phyloP scores from a whole-genome alignment of 2,329 filamentous ascomycete species.

The Penicillium thymicola region DNA sequence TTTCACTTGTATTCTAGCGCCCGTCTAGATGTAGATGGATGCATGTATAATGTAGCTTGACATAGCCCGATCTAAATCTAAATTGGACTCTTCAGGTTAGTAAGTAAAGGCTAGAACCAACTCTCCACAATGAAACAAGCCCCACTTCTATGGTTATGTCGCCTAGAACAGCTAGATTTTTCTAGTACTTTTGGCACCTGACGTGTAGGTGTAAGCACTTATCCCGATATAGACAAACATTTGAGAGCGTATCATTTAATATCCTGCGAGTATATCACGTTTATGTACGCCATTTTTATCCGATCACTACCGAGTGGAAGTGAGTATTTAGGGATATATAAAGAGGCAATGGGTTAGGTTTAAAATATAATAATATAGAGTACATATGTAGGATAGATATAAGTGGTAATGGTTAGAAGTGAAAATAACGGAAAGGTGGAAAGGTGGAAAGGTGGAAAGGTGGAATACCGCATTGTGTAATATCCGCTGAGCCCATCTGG shows the following conservation, averaged over 20 bases:
- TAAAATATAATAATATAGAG: too few species aligned
- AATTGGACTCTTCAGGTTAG: neutral
- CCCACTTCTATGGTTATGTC: neutral
- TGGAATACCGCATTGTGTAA: neutral
- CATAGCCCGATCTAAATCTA: neutral
- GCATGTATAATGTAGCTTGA: neutral
- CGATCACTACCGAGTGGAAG: neutral
- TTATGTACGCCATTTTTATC: slow-evolving; percentile 3
- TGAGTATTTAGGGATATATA: neutral
- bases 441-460: too few species aligned
- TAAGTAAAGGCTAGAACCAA: neutral
- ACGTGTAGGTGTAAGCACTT: slow-evolving; percentile 10
- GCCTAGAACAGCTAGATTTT: neutral
- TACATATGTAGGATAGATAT: too few species aligned
- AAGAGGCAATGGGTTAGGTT: neutral
- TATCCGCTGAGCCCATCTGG: neutral
- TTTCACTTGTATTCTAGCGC: neutral
- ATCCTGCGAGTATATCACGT: slow-evolving; percentile 1
- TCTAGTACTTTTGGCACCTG: slow-evolving; percentile 4
- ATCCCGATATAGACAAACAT: neutral
- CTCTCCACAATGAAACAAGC: neutral
- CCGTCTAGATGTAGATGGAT: neutral
- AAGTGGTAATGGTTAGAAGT: too few species aligned
- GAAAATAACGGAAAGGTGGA: too few species aligned
- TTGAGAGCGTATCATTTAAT: neutral